A percentile compares a stretch with the other conserved stretches of the same genome.
These are phyloP conservation scores for Pseudogymnoascus sp. DNA, from an alignment of 2,329 filamentous ascomycete species.

Conservation along the genomic window DNA sequence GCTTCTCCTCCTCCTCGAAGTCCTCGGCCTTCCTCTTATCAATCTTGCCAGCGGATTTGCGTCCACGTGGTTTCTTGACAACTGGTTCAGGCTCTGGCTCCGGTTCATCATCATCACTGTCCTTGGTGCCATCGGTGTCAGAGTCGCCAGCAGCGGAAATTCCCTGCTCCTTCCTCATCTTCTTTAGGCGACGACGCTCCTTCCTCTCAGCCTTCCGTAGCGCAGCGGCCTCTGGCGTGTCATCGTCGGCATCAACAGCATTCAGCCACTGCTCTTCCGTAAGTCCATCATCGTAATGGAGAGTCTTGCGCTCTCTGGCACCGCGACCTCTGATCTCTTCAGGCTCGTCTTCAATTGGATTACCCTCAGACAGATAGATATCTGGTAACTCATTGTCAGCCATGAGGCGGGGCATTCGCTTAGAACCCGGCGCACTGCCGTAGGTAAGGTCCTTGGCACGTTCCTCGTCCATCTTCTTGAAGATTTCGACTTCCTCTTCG, in stretches of 20 bases:
- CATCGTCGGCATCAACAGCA: slow-evolving; percentile 94
- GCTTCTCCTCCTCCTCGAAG: slow-evolving; percentile 67
- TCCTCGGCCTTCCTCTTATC: slow-evolving; percentile 80
- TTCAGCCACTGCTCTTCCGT: slow-evolving; percentile 99
- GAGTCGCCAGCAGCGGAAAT: not conserved
- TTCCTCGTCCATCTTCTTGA: slow-evolving; percentile 78
- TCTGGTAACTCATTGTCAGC: slow-evolving; percentile 83
- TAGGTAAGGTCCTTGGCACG: slow-evolving; percentile 60
- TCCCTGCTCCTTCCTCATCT: slow-evolving; percentile 22
- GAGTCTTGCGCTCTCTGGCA: slow-evolving; percentile 86
- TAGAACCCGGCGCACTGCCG: slow-evolving; percentile 55
- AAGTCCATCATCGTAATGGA: slow-evolving; percentile 92
- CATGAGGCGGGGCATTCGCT: slow-evolving; percentile 70
- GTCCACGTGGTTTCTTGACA: slow-evolving; percentile 67
- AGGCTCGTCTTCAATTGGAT: slow-evolving; percentile 68
- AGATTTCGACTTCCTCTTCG: slow-evolving; percentile 67
- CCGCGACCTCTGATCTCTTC: slow-evolving; percentile 78
- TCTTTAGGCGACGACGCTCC: slow-evolving; percentile 67
- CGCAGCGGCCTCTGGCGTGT: slow-evolving; percentile 86
- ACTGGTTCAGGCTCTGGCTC: slow-evolving; percentile 47
- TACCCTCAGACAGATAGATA: slow-evolving; percentile 84
- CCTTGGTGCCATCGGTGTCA: slow-evolving; percentile 3
- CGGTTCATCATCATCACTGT: slow-evolving; percentile 51
- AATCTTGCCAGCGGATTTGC: slow-evolving; percentile 62
- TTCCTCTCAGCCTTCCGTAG: slow-evolving; percentile 81